phyloP scores from a whole-genome alignment of 192 early-diverging fungal genomes.

The Backusella luteola region DNA sequence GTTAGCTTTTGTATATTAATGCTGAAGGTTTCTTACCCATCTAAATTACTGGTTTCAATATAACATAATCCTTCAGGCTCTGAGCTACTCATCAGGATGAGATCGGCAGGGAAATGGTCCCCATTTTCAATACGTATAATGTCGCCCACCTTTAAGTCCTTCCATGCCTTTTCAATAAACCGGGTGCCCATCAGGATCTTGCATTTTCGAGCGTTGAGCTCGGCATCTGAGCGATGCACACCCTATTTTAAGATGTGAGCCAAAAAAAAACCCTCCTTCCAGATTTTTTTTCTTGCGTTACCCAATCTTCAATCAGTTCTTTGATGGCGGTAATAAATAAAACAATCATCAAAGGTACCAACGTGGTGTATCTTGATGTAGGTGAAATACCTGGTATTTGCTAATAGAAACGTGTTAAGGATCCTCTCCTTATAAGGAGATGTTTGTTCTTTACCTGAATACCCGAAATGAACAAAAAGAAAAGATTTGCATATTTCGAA shows the following conservation, averaged over 20 bases:
- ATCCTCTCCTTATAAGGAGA: no score
- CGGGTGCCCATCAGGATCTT: conserved; percentile 56
- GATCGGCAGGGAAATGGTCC: conserved; percentile 89
- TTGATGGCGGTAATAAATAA: conserved; percentile 88
- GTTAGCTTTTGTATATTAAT: not conserved
- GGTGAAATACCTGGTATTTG: conserved; percentile 96
- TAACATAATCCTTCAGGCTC: conserved; percentile 97
- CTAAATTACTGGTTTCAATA: conserved; percentile 97
- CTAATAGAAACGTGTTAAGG: conserved; percentile 41
- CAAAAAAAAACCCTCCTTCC: not conserved
- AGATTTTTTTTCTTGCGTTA: conserved; percentile 12
- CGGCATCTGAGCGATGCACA: conserved; percentile 68
- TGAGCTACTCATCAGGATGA: conserved; percentile 84
- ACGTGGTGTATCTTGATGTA: conserved; percentile 84
- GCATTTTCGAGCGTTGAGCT: conserved; percentile 66
- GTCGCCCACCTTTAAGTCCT: conserved; percentile 85
- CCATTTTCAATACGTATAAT: conserved; percentile 88
- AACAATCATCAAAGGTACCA: conserved; percentile 82
- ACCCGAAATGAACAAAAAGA: conserved; percentile 95
- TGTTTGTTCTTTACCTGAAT: conserved; percentile 71
- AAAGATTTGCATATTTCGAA: conserved; percentile 97
- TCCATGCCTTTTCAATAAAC: conserved; percentile 82
- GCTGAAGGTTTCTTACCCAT: conserved; percentile 58
- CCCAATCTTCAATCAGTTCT: conserved; percentile 90
- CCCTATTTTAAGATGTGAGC: conserved; percentile 8